Evolutionary conservation across 176 grass and related monocot species (phyloP).

Genomic region (Avena sativa): DNA sequence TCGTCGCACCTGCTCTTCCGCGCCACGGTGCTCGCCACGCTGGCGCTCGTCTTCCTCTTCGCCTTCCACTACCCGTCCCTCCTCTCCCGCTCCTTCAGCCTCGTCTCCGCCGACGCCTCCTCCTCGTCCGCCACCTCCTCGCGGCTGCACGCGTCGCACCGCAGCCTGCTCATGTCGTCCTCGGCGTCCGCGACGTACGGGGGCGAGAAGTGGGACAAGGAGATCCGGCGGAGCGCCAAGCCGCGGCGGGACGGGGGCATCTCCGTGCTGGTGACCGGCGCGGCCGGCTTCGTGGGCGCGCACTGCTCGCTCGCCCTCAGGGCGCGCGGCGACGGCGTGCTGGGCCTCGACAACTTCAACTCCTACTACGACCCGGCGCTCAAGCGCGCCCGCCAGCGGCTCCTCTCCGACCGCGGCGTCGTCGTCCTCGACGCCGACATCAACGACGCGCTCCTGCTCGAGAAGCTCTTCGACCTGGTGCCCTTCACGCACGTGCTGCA

Average conservation of each 20-base stretch:
- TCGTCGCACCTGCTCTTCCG: constrained; percentile 77
- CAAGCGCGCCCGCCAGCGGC: constrained; percentile 77
- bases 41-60: constrained; percentile 73
- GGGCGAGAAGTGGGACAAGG: constrained; percentile 59
- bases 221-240: constrained; percentile 58
- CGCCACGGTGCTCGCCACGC: constrained; percentile 66
- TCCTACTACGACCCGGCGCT: constrained; percentile 86
- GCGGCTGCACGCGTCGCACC: constrained; percentile 49
- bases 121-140: background rate
- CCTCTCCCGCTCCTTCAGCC: constrained; percentile 66
- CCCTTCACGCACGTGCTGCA: constrained; percentile 94
- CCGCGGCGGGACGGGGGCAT: constrained; percentile 54
- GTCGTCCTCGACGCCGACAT: constrained; percentile 88
- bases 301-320: constrained; percentile 85
- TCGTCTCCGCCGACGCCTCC: constrained; percentile 28
- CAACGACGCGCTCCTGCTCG: constrained; percentile 66
- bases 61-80: constrained; percentile 87
- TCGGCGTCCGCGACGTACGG: constrained; percentile 43
- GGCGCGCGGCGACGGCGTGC: constrained; percentile 79
- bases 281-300: constrained; percentile 77
- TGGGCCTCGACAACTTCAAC: constrained; percentile 96
- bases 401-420: constrained; percentile 65
- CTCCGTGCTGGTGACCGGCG: constrained; percentile 81
- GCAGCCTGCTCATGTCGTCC: constrained; percentile 61
- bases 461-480: constrained; percentile 67